Base-by-base conservation (phyloP, 73 alveolate species). In the Diophrys sp. region DNA sequence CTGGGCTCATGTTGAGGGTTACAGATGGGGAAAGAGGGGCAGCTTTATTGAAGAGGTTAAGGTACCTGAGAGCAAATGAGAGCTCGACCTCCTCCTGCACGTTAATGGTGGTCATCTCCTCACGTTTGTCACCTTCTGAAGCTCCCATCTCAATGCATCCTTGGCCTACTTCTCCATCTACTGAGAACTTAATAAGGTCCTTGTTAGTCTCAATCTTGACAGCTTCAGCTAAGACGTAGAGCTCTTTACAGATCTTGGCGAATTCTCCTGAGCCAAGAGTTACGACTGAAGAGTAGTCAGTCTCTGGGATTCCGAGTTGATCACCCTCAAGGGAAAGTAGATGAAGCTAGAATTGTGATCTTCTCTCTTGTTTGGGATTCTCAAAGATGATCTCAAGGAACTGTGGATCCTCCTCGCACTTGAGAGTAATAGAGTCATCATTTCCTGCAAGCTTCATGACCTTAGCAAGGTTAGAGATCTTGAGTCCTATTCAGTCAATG, bases 31-130 rank as follows among this genome's bases (percentile, higher is more conserved):
- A 77, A 25, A 96, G 88, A 34, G 97, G 80, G 57, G 98, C 74
- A 8, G 99, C 99, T 88, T 98, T 98, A 78, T 96, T 95, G 95
- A 98, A 98, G 82, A 96, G 79, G 89, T 96, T 96, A 84, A 98
- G 85, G 89, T 98, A 97, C 76, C 98, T 92, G 56, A 95, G 83
- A 69, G 99, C 99, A 81, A 95, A 97, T 67, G 95, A 85, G 67
- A 96, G 90, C 68, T 87, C 77, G 68, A 95, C 98, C 1, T 89
- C 88, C 87, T 91, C 97, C 44, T 87, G 91, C 33, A 94, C 94
- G 57, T 88, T 90, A 70, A 88, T 83, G 56, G 75, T 76, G 76
- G 87, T 90, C 90, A 77, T 82, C 82, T 82, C 96, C 88, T 83
- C 95, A 34, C 82, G 75, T 71, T 87, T 86, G 24, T 88, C 94